Percentiles rank a stretch among this genome's conserved stretches.
phyloP scores from a whole-genome alignment of 257 asterid species.

The Coffea canephora region DNA sequence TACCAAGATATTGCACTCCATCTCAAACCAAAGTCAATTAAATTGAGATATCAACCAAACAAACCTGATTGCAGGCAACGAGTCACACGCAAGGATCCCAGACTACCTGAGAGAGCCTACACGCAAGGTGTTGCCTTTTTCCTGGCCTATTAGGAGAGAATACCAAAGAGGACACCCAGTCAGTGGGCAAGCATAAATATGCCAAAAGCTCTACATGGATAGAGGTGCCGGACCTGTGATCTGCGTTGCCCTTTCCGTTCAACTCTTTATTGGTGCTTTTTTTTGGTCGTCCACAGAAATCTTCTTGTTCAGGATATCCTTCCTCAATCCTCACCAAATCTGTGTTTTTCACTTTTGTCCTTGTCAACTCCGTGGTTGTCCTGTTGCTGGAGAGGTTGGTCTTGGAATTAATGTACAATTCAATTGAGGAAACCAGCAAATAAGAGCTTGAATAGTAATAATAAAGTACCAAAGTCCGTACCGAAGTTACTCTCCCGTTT shows the following conservation, averaged over 20 bases:
- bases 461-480: not conserved
- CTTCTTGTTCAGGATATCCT: not conserved
- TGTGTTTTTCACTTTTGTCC: not conserved
- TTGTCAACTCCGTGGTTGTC: not conserved
- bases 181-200: not conserved
- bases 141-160: not conserved
- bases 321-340: not conserved
- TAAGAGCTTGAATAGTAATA: not conserved
- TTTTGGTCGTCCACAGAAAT: not conserved
- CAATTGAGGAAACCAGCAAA: not conserved
- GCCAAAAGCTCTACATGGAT: slow-evolving; percentile 6
- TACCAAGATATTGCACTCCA: not conserved
- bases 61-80: not conserved
- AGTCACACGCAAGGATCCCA: not conserved
- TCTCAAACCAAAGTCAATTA: not conserved
- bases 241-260: not conserved
- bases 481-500: not conserved
- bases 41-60: not conserved
- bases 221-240: not conserved
- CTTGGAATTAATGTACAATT: not conserved
- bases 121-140: not conserved
- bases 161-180: not conserved
- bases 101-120: too few relatives aligned
- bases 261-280: not conserved
- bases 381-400: not conserved